phyloP scores from a whole-genome alignment of 2,329 filamentous ascomycete species.

The Tolypocladium tropicale region DNA sequence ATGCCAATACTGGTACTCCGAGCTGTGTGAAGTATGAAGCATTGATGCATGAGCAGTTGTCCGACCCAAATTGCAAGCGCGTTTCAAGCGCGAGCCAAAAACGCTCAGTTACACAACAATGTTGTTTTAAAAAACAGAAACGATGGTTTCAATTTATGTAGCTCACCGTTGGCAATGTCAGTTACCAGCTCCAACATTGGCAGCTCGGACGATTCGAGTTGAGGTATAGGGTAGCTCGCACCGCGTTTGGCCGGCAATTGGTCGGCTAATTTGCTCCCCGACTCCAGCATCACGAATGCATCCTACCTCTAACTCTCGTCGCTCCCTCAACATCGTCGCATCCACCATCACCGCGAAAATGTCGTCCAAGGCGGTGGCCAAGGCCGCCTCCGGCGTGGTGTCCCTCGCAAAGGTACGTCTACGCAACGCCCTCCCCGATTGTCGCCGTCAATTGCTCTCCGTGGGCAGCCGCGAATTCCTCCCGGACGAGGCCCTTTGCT shows the following conservation, averaged over 20 bases:
- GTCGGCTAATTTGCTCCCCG: constrained; percentile 6
- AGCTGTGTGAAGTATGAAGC: too few species aligned
- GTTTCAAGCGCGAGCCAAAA: not conserved
- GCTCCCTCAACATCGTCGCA: constrained; percentile 7
- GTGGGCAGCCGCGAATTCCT: not conserved
- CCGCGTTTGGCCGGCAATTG: constrained; percentile 3
- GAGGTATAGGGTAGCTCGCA: not conserved
- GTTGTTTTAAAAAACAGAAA: not conserved
- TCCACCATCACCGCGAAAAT: constrained; percentile 30
- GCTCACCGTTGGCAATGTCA: too few species aligned
- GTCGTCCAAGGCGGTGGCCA: constrained; percentile 51
- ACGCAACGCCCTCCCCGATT: not conserved
- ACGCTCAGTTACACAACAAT: too few species aligned
- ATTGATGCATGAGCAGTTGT: too few species aligned
- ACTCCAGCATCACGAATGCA: constrained; percentile 3
- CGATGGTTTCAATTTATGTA: not conserved
- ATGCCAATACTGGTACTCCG: not conserved
- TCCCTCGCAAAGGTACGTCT: constrained; percentile 45
- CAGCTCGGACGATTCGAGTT: not conserved
- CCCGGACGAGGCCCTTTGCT: constrained; percentile 5
- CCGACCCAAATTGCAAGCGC: too few species aligned
- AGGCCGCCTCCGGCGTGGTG: constrained; percentile 43
- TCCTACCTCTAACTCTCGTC: constrained; percentile 5
- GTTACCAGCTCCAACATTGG: not conserved
- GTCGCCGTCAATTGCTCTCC: not conserved